These are phyloP conservation scores for Hypoxylon subgilvum DNA, from an alignment of 495 filamentous ascomycete genomes.

Conservation along the genomic window DNA sequence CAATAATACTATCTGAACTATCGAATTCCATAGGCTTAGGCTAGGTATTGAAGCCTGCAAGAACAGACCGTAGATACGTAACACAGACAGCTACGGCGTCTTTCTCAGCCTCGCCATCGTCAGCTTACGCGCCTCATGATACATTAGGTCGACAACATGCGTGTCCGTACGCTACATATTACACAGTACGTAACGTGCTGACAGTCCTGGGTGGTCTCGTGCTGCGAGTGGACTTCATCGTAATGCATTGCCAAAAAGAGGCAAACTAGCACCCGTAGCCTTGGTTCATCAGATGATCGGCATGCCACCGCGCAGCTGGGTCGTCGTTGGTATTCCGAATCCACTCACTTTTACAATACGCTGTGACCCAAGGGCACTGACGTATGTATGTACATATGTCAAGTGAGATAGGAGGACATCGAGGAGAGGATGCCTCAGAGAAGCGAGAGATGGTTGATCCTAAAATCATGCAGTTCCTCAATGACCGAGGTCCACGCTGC, in stretches of 20 bases:
- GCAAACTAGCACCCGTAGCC: slow-evolving; percentile 12
- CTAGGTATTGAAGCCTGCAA: slow-evolving; percentile 13
- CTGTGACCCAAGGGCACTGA: slow-evolving; percentile 5
- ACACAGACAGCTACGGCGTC: slow-evolving; percentile 3
- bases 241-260: slow-evolving; percentile 19
- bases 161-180: slow-evolving; percentile 9
- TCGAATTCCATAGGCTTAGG: background rate
- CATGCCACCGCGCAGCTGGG: slow-evolving; percentile 19
- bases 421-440: too few species aligned
- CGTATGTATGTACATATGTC: slow-evolving; percentile 13
- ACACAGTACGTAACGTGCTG: background rate
- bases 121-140: slow-evolving; percentile 13
- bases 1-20: too few species aligned
- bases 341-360: slow-evolving; percentile 1
- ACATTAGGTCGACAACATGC: too few species aligned
- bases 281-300: slow-evolving; percentile 29
- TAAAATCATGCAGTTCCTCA: too few species aligned
- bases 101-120: slow-evolving; percentile 31
- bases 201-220: slow-evolving; percentile 16
- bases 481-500: too few species aligned
- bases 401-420: too few species aligned
- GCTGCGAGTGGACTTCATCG: slow-evolving; percentile 8
- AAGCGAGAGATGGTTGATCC: too few species aligned
- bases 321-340: slow-evolving; percentile 11
- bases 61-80: background rate